These are phyloP conservation scores for Fusarium fujikuroi DNA, from an alignment of 2,329 filamentous ascomycete species.

Conservation along the genomic window DNA sequence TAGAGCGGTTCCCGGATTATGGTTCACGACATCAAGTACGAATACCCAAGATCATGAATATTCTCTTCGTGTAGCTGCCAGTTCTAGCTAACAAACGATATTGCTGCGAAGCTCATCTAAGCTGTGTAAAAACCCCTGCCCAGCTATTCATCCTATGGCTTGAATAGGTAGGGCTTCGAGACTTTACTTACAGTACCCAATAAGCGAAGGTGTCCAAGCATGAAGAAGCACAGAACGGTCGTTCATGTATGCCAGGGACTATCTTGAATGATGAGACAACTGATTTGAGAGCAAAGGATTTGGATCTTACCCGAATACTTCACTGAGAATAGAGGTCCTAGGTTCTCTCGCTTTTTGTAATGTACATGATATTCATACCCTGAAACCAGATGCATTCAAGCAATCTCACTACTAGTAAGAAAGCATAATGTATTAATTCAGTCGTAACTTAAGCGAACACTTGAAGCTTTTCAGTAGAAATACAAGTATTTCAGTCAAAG, in stretches of 20 bases:
- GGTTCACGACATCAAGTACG: neutral
- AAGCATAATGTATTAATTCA: neutral
- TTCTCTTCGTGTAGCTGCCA: neutral
- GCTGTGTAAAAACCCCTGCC: neutral
- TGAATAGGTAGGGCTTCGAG: neutral
- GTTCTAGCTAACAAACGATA: neutral
- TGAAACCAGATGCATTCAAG: neutral
- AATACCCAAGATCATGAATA: conserved; percentile 1
- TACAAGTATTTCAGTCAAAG: neutral
- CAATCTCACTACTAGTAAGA: neutral
- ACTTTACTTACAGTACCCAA: too few relatives aligned
- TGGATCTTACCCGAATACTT: neutral
- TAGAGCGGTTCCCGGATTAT: conserved; percentile 16
- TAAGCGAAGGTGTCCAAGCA: neutral
- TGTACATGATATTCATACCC: neutral
- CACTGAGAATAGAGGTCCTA: neutral
- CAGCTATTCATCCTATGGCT: neutral
- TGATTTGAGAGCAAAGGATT: neutral
- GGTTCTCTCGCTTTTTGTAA: neutral
- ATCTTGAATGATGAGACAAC: neutral
- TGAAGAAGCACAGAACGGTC: neutral
- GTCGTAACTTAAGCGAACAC: neutral
- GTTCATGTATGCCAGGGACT: neutral
- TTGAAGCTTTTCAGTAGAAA: neutral
- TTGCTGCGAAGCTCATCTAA: neutral